A percentile compares a stretch with the other conserved stretches of the same genome.
phyloP scores from a whole-genome alignment of 2,329 filamentous ascomycete genomes.

The Sporothrix inflata region DNA sequence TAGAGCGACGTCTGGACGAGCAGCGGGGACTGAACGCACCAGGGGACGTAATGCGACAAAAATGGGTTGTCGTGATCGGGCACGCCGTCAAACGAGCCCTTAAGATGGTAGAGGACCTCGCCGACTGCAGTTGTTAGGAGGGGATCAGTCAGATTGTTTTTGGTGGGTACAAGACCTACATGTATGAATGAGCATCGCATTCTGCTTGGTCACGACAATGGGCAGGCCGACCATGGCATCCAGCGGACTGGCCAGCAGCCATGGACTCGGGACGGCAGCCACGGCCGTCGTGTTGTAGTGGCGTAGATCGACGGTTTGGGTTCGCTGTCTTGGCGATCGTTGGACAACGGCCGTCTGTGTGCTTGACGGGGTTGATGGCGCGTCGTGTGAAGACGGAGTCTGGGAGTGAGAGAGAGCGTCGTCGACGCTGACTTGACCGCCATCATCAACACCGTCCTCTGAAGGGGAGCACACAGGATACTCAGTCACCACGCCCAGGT shows the following conservation, averaged over 20 bases:
- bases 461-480: neutral
- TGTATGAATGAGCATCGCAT: slow-evolving; percentile 34
- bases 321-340: neutral
- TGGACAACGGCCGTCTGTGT: neutral
- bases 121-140: no score
- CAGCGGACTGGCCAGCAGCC: slow-evolving; percentile 32
- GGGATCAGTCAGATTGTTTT: no score
- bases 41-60: slow-evolving; percentile 50
- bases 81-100: slow-evolving; percentile 51
- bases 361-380: no score
- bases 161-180: no score
- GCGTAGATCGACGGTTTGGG: neutral
- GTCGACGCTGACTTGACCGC: neutral
- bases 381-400: neutral
- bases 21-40: slow-evolving; percentile 50
- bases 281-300: neutral
- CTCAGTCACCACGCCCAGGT: neutral
- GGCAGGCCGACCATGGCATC: slow-evolving; percentile 34
- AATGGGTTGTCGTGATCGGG: slow-evolving; percentile 48
- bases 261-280: slow-evolving; percentile 17
- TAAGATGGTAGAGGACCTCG: slow-evolving; percentile 51
- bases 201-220: slow-evolving; percentile 33
- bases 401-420: neutral
- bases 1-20: slow-evolving; percentile 51
- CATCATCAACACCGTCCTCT: neutral